phyloP scores from a whole-genome alignment of 2,329 filamentous ascomycete species.

The Helicocarpus griseus region DNA sequence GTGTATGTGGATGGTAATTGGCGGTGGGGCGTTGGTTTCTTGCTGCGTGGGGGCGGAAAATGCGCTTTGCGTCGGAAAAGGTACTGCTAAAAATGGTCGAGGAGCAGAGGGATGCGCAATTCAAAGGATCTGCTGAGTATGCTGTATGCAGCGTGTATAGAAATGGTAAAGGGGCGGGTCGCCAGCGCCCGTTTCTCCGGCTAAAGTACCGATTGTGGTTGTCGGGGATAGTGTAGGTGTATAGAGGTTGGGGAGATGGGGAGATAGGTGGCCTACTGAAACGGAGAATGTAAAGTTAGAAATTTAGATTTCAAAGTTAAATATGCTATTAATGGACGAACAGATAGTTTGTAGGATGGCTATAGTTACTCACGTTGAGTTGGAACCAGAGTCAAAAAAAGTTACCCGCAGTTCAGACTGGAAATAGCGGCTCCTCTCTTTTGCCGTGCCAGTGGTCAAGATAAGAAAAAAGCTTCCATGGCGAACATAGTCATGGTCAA shows the following conservation, averaged over 20 bases:
- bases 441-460: background rate
- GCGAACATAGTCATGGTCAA: background rate
- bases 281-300: no score
- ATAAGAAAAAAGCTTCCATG: background rate
- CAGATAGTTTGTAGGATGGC: no score
- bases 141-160: background rate
- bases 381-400: no score
- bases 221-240: background rate
- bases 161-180: background rate
- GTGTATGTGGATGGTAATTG: background rate
- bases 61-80: no score
- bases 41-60: background rate
- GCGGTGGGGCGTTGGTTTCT: background rate
- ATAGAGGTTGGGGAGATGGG: background rate
- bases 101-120: background rate
- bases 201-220: background rate
- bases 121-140: background rate
- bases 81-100: no score
- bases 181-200: background rate
- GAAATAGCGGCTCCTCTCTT: background rate
- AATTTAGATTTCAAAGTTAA: no score
- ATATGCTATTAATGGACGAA: no score
- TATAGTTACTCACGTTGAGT: no score
- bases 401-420: no score
- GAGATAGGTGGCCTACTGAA: no score